Evolutionary conservation across 106 monocot genomes (phyloP).

Genomic region (Xerophyta viscosa): DNA sequence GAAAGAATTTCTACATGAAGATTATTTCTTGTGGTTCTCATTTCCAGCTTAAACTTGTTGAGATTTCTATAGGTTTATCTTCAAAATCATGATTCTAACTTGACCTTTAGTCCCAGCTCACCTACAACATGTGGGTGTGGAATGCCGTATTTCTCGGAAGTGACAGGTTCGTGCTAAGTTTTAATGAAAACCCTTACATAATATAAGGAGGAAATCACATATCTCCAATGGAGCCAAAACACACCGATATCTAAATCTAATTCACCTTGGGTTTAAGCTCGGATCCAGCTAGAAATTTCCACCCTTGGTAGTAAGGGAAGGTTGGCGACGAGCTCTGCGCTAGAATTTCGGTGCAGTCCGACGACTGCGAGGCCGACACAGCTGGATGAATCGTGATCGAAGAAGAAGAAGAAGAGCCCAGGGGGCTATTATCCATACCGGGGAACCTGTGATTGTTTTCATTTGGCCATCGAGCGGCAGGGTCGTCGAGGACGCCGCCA

Average conservation of each 20-base stretch:
- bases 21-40: too few relatives aligned
- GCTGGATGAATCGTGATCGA: background rate
- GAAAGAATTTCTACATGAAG: too few relatives aligned
- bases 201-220: too few relatives aligned
- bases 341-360: slow-evolving; percentile 66
- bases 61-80: too few relatives aligned
- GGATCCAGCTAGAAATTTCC: slow-evolving; percentile 40
- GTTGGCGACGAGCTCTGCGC: slow-evolving; percentile 35
- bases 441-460: slow-evolving; percentile 47
- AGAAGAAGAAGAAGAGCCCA: slow-evolving; percentile 22
- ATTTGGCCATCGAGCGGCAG: slow-evolving; percentile 47
- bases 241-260: too few relatives aligned
- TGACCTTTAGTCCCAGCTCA: too few relatives aligned
- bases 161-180: too few relatives aligned
- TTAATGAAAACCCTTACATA: too few relatives aligned
- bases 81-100: too few relatives aligned
- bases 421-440: slow-evolving; percentile 65
- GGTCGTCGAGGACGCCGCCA: slow-evolving; percentile 77
- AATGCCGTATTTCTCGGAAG: too few relatives aligned
- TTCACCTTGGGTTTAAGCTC: slow-evolving; percentile 63
- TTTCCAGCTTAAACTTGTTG: too few relatives aligned
- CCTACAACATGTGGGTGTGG: too few relatives aligned
- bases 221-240: background rate
- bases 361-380: slow-evolving; percentile 2
- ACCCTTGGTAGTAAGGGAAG: slow-evolving; percentile 55